phyloP scores from a whole-genome alignment of 768 basidiomycete genomes.

The Suillus bovinus region DNA sequence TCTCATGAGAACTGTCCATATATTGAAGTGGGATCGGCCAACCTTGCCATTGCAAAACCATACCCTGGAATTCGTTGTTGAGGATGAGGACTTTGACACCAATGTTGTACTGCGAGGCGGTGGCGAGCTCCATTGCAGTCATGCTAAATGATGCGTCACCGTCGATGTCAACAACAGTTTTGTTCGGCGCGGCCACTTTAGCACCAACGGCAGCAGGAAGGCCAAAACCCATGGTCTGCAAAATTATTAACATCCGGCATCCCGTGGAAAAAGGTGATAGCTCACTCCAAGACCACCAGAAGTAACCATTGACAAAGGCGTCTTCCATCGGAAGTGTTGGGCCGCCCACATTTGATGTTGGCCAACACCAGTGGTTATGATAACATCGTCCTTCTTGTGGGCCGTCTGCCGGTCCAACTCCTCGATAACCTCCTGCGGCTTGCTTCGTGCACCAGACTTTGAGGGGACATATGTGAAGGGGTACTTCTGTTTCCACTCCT shows the following conservation, averaged over 20 bases:
- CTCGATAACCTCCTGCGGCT: slow-evolving; percentile 96
- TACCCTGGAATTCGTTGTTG: slow-evolving; percentile 98
- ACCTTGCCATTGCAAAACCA: slow-evolving; percentile 99
- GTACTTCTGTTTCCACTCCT: slow-evolving; percentile 80
- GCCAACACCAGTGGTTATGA: slow-evolving; percentile 93
- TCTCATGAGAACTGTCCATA: slow-evolving; percentile 4
- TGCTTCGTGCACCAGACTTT: slow-evolving; percentile 58
- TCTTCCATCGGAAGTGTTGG: slow-evolving; percentile 89
- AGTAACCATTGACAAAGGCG: slow-evolving; percentile 86
- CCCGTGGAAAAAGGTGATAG: slow-evolving; percentile 19
- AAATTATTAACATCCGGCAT: slow-evolving; percentile 1
- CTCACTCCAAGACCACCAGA: slow-evolving; percentile 93
- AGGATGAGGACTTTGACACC: slow-evolving; percentile 93
- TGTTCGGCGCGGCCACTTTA: slow-evolving; percentile 92
- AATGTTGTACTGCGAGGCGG: slow-evolving; percentile 87
- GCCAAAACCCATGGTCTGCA: slow-evolving; percentile 97
- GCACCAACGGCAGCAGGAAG: slow-evolving; percentile 94
- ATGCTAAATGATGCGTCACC: slow-evolving; percentile 99
- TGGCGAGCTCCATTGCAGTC: slow-evolving; percentile 99
- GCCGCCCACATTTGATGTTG: slow-evolving; percentile 99
- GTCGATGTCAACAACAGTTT: slow-evolving; percentile 94
- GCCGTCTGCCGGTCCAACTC: slow-evolving; percentile 83
- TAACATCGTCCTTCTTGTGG: slow-evolving; percentile 80
- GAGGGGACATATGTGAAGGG: slow-evolving; percentile 87
- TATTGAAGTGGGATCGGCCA: slow-evolving; percentile 18